A percentile compares a stretch with the other conserved stretches of the same genome.
Conservation (phyloP, 345 rosid species). For the Salix brachista region DNA sequence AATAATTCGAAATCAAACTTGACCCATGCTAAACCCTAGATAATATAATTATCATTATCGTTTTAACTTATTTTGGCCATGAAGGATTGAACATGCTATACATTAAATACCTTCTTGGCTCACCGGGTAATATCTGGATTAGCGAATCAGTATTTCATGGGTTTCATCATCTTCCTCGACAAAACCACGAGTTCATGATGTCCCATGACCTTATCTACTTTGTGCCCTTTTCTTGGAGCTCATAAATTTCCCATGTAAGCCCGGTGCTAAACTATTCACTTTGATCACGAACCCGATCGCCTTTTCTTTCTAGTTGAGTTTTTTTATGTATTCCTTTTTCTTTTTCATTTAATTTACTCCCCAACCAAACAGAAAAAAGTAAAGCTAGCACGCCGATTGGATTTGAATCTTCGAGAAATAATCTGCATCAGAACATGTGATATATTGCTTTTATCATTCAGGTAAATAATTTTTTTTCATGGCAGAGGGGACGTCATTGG, state of each 20-base stretch:
- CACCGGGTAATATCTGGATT: background rate
- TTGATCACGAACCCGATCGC: background rate
- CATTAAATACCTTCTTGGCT: background rate
- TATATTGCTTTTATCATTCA: too few species aligned
- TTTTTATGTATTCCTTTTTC: background rate
- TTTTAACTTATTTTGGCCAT: too few species aligned
- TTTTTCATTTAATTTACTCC: background rate
- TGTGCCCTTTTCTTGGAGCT: background rate
- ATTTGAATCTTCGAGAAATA: too few species aligned
- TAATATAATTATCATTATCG: too few species aligned
- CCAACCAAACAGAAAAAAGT: too few species aligned
- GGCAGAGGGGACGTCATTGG: background rate
- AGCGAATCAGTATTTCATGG: background rate
- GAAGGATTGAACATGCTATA: too few species aligned
- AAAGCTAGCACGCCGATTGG: too few species aligned
- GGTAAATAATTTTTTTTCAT: too few species aligned
- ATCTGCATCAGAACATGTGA: too few species aligned
- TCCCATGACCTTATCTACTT: background rate
- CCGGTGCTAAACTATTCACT: background rate
- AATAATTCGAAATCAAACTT: too few species aligned
- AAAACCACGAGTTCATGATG: background rate
- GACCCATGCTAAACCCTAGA: too few species aligned
- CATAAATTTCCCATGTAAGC: background rate
- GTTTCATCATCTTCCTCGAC: background rate
- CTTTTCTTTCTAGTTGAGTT: background rate